A percentile compares a stretch with the other conserved stretches of the same genome.
Conservation (phyloP, 2,329 filamentous ascomycete species). For the Sordariomycetes sp. region DNA sequence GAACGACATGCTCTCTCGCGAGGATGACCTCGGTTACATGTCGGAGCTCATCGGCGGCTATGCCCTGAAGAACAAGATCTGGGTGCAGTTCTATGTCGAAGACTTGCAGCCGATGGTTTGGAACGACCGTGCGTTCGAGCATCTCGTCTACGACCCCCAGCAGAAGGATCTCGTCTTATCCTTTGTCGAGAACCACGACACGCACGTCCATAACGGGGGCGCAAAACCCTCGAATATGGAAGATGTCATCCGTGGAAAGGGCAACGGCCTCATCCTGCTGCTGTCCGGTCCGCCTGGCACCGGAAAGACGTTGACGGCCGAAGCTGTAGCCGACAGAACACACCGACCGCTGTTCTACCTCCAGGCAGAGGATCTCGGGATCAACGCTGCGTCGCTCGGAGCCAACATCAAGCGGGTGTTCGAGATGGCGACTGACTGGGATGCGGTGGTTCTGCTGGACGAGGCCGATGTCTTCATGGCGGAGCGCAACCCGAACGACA, state of each 20-base stretch:
- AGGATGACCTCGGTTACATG: too few species aligned
- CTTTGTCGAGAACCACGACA: too few species aligned
- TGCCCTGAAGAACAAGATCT: too few species aligned
- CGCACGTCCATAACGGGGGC: too few species aligned
- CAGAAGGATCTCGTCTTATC: too few species aligned
- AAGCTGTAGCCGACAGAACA: slow-evolving; percentile 30
- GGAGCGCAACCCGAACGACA: slow-evolving; percentile 31
- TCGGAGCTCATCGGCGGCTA: too few species aligned
- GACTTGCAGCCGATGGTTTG: too few species aligned
- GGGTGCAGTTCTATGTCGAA: too few species aligned
- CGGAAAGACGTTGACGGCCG: slow-evolving; percentile 36
- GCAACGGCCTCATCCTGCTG: slow-evolving; percentile 30
- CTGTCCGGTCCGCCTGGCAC: slow-evolving; percentile 35
- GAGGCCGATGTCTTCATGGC: slow-evolving; percentile 32
- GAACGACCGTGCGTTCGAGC: too few species aligned
- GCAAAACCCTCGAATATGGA: too few species aligned
- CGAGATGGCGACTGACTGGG: slow-evolving; percentile 26
- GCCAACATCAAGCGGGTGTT: slow-evolving; percentile 36
- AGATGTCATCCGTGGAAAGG: neutral
- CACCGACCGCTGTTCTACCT: slow-evolving; percentile 35
- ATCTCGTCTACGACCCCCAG: too few species aligned
- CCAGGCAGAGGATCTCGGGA: slow-evolving; percentile 38
- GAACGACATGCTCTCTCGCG: too few species aligned
- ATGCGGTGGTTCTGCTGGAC: slow-evolving; percentile 15
- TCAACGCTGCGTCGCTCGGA: slow-evolving; percentile 31